Evolutionary conservation across 306 rosid species (phyloP), one percentile per base, ranked within the genome.

Genomic region (Prunus armeniaca): DNA sequence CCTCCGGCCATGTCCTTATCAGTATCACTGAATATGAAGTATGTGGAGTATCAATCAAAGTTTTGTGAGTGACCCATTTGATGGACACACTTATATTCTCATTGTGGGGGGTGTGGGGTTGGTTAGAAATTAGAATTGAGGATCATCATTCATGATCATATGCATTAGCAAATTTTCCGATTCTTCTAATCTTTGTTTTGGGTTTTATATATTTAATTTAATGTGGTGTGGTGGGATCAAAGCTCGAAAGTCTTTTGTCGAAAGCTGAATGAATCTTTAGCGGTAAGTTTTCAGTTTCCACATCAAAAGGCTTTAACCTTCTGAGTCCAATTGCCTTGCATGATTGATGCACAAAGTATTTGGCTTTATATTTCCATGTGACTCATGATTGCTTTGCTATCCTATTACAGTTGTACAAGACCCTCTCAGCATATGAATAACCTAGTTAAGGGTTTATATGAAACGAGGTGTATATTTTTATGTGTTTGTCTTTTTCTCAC

Each of bases 221-320:
- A 38, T 38, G 43, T 7, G n/a, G 73, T 34, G 75, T 70, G n/a
- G 73, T 51, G 38, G 65, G 76, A 60, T 6, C 45, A 20, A 34
- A 34, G 58, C 9, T 19, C 12, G 24, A 20, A 3, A 38, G 54
- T 72, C 22, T 9, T 38, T 20, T 56, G 66, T 22, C 66, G 20
- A 34, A 52, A 52, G 63, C 12, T 32, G 64, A 27, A 71, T 12
- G n/a, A 30, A 47, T 71, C 75, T 71, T 19, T 52, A 52, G 63
- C 49, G 30, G 11, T 43, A 52, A 72, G 41, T 20, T 56, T 72
- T n/a, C 52, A 72, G 14, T 62, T 14, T 20, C 65, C 13, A 32
- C 63, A 12, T 5, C 22, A 57, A 57, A 57, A 3, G 15, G 28
- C 15, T 13, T 10, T 56, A 38, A 38, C 28, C 7, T 20, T 57